Base-by-base conservation (phyloP, 2,329 filamentous ascomycete genomes). In the Fusarium pininemorale region DNA sequence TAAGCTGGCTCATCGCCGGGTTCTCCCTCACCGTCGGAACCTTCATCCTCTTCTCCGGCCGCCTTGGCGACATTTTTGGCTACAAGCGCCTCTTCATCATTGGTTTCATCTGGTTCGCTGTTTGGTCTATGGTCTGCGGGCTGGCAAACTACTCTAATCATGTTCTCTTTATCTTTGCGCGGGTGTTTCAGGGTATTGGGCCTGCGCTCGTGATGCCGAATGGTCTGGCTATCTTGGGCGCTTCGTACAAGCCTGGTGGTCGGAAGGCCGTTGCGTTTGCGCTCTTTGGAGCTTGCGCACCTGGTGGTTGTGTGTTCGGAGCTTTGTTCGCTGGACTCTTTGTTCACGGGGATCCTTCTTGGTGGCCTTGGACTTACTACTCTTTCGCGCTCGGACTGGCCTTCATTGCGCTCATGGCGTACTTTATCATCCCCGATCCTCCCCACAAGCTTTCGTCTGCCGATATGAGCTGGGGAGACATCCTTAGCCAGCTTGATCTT, bases 131-230 rank as follows among this genome's bases (percentile, higher is more conserved):
- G 20, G 69, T 88, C 4, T 84, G 83, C 8, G 89, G 88, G 1
- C 63, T 84, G 1, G 78, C 80, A 3, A 77, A 78, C 54, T 86
- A 84, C 64, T 83, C 83, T 10, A 80, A 79, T 60, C 80, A 79
- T 60, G 80, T 83, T 4, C 80, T 88, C 18, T 89, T 89, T 74
- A 83, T 87, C 66, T 81, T 86, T 41, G 83, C 84, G n/a, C 84
- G 89, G 11, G 87, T 86, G 0, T 78, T 90, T 6, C 89, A 91
- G 70, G 89, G 90, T 1, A 85, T 91, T 24, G 92, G 91, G 0
- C 89, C 90, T 1, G 90, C 90, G 1, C 83, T 93, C 39, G 82
- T 87, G 16, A 82, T 93, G 30, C 91, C 92, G 2, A 93, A 92
- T 70, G 90, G 85, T 0, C 80, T 93, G 28, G 91, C 90, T 6